A percentile compares a stretch with the other conserved stretches of the same genome.
phyloP scores from a whole-genome alignment of 139 green algal genomes.

The Pleodorina starrii region DNA sequence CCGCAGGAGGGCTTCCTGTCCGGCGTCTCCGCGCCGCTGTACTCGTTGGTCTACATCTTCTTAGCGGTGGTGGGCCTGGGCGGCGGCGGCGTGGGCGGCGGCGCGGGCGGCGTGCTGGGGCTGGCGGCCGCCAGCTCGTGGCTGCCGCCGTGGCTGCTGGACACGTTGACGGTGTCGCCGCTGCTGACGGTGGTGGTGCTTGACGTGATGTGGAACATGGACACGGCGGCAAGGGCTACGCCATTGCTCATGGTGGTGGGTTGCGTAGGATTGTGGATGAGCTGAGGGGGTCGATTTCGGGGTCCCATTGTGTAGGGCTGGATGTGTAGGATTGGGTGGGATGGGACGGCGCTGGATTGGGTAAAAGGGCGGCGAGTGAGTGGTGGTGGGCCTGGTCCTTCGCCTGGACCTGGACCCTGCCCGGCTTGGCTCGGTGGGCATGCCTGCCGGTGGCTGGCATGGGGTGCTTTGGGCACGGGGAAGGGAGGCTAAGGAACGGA shows the following conservation, averaged over 20 bases:
- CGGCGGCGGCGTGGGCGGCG: conserved; percentile 31
- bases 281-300: too few species aligned
- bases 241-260: conserved; percentile 30
- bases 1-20: conserved; percentile 49
- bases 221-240: conserved; percentile 23
- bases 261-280: too few species aligned
- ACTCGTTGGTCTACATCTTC: conserved; percentile 45
- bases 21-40: conserved; percentile 34
- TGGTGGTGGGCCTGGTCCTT: too few species aligned
- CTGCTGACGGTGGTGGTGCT: conserved; percentile 44
- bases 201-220: conserved; percentile 50
- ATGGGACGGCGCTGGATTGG: too few species aligned
- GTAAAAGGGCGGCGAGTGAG: too few species aligned
- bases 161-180: conserved; percentile 15
- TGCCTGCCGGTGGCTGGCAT: too few species aligned
- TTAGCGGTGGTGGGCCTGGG: conserved; percentile 40
- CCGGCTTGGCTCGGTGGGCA: too few species aligned
- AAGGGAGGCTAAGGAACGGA: too few species aligned
- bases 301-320: too few species aligned
- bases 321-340: too few species aligned
- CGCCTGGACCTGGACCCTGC: too few species aligned
- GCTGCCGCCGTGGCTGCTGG: conserved; percentile 45
- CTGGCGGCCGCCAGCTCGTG: not conserved
- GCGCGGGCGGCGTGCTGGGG: conserved; percentile 15
- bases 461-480: too few species aligned